Evolutionary conservation across 78 protist species (phyloP).

Genomic region (Planoprotostelium fungivorum): DNA sequence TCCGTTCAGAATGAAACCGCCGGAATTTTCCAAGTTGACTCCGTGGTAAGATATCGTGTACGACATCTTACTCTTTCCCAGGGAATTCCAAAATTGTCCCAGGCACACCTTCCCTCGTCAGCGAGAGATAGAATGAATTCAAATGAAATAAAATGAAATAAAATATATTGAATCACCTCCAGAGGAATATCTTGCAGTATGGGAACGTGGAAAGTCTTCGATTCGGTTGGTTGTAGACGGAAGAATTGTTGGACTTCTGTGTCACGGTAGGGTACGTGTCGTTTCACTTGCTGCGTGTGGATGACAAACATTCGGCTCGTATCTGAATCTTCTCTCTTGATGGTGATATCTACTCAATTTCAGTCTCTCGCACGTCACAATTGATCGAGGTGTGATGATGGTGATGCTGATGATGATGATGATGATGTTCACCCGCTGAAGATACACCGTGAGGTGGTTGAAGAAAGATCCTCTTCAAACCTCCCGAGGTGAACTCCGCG

Average conservation of each 20-base stretch:
- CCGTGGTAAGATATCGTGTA: not conserved
- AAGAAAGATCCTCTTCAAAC: not conserved
- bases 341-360: not conserved
- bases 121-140: not conserved
- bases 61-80: not conserved
- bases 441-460: not conserved
- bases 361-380: too few species aligned
- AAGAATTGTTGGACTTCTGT: not conserved
- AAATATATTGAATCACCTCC: not conserved
- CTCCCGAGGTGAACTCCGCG: not conserved
- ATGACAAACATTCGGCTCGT: not conserved
- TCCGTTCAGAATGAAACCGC: not conserved
- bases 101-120: not conserved
- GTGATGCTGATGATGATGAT: too few species aligned
- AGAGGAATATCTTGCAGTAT: not conserved
- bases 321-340: not conserved
- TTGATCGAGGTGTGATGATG: too few species aligned
- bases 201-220: slow-evolving; percentile 6
- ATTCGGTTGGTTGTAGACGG: not conserved
- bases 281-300: not conserved
- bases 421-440: not conserved
- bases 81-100: slow-evolving; percentile 4
- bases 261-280: not conserved
- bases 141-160: not conserved
- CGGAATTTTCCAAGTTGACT: not conserved